phyloP scores from a whole-genome alignment of 306 rosid species.

The Quercus bicolor region DNA sequence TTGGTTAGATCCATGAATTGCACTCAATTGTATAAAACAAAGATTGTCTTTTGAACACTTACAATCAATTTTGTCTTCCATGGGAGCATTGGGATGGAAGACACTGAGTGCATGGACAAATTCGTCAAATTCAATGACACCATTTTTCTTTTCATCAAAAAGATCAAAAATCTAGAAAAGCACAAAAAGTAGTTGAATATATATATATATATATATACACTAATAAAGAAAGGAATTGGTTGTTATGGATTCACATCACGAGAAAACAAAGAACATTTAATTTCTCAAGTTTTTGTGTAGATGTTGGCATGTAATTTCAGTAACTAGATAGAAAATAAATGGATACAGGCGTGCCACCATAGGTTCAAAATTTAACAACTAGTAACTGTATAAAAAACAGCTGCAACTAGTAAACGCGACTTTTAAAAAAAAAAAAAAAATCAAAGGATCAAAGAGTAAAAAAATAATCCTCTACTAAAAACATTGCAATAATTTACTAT shows the following conservation, averaged over 20 bases:
- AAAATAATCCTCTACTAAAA: neutral
- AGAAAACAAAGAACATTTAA: neutral
- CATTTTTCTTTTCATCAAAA: constrained; percentile 74
- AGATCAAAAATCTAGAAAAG: constrained; percentile 66
- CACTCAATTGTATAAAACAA: constrained; percentile 10
- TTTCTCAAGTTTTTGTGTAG: neutral
- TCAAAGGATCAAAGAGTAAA: neutral
- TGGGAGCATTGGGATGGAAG: constrained; percentile 73
- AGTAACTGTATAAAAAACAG: neutral
- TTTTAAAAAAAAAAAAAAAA: neutral
- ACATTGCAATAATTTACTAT: neutral
- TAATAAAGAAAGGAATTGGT: constrained; percentile 4
- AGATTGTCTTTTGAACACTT: constrained; percentile 31
- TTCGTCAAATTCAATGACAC: constrained; percentile 79
- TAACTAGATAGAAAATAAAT: too few relatives aligned
- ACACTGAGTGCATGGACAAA: constrained; percentile 64
- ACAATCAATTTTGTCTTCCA: constrained; percentile 74
- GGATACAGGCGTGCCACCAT: neutral
- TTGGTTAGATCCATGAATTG: constrained; percentile 12
- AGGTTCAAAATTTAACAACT: neutral
- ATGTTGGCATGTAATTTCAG: neutral
- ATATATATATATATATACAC: constrained; percentile 1
- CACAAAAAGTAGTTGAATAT: neutral
- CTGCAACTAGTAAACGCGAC: neutral
- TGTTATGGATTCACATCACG: neutral